phyloP scores from a whole-genome alignment of 2,329 filamentous ascomycete species.

The Alternaria sp. region DNA sequence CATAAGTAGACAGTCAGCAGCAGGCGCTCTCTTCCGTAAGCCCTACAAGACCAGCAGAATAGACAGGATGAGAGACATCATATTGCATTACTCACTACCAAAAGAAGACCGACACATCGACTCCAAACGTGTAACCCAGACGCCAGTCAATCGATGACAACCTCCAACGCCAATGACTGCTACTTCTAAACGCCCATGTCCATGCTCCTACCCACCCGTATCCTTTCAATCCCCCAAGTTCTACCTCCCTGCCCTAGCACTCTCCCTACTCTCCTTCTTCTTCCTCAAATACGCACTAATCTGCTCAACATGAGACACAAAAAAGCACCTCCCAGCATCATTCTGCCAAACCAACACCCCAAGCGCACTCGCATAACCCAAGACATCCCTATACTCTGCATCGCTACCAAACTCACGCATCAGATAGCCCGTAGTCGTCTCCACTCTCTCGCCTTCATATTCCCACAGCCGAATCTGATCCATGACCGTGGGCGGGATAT shows the following conservation, averaged over 20 bases:
- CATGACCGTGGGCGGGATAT: conserved; percentile 92
- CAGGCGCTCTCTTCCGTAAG: neutral
- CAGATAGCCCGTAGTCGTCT: conserved; percentile 80
- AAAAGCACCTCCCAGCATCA: conserved; percentile 82
- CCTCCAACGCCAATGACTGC: neutral
- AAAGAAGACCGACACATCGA: neutral
- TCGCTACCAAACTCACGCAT: conserved; percentile 85
- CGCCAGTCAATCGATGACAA: neutral
- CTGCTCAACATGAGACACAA: conserved; percentile 90
- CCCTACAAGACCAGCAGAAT: neutral
- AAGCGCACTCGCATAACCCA: conserved; percentile 83
- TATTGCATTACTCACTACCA: neutral
- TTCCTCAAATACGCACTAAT: conserved; percentile 79
- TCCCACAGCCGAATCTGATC: conserved; percentile 99
- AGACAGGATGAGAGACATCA: neutral
- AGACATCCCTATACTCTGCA: conserved; percentile 74
- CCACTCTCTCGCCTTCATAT: conserved; percentile 94
- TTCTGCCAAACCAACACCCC: conserved; percentile 90
- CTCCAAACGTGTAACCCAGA: neutral
- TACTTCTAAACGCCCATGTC: neutral
- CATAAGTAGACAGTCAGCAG: neutral
- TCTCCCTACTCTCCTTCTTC: conserved; percentile 33
- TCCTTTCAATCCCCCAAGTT: too few relatives aligned
- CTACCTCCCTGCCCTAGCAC: conserved; percentile 4
- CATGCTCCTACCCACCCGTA: neutral